Evolutionary conservation across 129 eudicot species (phyloP).

Genomic region (Dittrichia graveolens): DNA sequence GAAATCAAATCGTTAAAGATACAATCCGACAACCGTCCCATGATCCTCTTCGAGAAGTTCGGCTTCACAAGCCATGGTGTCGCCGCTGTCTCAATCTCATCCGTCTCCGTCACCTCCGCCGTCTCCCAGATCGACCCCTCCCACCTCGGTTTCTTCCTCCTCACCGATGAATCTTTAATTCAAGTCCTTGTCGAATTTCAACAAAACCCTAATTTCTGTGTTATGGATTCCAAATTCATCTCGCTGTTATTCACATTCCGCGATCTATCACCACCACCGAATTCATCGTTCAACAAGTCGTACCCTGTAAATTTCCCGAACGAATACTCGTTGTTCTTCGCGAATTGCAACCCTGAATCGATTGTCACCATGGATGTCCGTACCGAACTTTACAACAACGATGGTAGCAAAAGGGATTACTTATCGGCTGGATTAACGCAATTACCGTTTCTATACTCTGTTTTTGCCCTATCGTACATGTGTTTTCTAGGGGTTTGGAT

Average conservation of each 20-base stretch:
- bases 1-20: constrained; percentile 45
- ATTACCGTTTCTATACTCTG: constrained; percentile 34
- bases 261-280: constrained; percentile 41
- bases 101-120: constrained; percentile 38
- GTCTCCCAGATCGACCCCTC: constrained; percentile 35
- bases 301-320: constrained; percentile 27
- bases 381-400: constrained; percentile 31
- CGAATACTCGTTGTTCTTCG: constrained; percentile 39
- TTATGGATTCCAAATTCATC: constrained; percentile 42
- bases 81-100: constrained; percentile 41
- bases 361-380: constrained; percentile 36
- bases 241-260: constrained; percentile 45
- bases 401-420: constrained; percentile 31
- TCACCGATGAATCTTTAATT: constrained; percentile 27
- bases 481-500: constrained; percentile 42
- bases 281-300: constrained; percentile 34
- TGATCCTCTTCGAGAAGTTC: constrained; percentile 56
- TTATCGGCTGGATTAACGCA: constrained; percentile 44
- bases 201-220: constrained; percentile 42
- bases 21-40: constrained; percentile 43
- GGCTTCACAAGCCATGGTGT: constrained; percentile 52
- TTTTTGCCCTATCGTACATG: constrained; percentile 36
- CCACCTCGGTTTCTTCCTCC: constrained; percentile 47
- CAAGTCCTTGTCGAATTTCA: constrained; percentile 28
- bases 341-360: constrained; percentile 33